phyloP scores from a whole-genome alignment of 208 protist genomes.

The Tritrichomonas musculus region DNA sequence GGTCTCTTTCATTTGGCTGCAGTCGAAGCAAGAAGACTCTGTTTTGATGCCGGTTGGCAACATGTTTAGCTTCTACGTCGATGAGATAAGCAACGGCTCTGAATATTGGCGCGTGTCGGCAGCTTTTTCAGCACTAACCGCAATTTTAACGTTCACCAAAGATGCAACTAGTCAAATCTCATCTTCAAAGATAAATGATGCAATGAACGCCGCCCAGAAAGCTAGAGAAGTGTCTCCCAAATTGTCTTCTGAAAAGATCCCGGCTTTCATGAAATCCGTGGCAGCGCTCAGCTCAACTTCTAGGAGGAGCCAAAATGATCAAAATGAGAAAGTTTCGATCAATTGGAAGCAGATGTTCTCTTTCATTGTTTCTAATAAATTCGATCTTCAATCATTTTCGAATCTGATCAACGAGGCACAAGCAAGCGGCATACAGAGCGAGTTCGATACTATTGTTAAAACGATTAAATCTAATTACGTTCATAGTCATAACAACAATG shows the following conservation, averaged over 20 bases:
- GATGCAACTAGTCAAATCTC: neutral
- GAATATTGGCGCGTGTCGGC: neutral
- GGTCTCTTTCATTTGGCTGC: neutral
- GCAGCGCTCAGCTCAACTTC: too few relatives aligned
- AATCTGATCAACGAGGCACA: neutral
- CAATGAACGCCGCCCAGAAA: neutral
- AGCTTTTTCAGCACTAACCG: neutral
- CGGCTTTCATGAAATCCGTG: neutral
- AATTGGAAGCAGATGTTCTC: neutral
- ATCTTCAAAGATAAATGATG: neutral
- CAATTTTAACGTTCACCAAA: neutral
- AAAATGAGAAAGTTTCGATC: neutral
- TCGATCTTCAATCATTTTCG: neutral
- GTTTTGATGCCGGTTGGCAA: neutral
- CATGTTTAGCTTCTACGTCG: neutral
- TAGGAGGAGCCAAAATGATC: neutral
- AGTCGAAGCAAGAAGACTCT: neutral
- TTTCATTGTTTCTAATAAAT: neutral
- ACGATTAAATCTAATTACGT: neutral
- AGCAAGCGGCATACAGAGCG: too few relatives aligned
- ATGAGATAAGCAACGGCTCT: neutral
- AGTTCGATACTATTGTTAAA: neutral
- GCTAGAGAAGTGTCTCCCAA: neutral
- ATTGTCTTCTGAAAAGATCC: neutral
- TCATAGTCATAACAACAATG: too few relatives aligned